Conservation (phyloP, 331 rosid species). For the Erythrophleum ivorense region DNA sequence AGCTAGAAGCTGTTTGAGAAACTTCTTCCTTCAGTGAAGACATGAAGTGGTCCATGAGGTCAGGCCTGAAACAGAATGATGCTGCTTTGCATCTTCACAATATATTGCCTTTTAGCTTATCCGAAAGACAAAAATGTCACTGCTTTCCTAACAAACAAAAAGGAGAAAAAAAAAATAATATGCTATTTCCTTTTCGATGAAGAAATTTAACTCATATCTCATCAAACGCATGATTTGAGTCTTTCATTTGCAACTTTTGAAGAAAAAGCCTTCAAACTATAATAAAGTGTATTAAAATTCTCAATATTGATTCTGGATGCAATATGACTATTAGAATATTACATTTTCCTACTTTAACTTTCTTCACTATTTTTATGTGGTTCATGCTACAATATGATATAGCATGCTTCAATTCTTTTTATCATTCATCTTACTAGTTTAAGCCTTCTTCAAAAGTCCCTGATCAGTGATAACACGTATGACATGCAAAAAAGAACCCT, state of each 20-base stretch:
- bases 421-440: neutral
- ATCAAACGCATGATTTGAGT: slow-evolving; percentile 11
- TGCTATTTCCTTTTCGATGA: too few species aligned
- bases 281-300: neutral
- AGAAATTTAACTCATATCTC: neutral
- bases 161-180: neutral
- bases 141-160: neutral
- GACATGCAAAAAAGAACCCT: neutral
- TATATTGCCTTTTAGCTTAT: neutral
- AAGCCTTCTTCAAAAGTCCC: too few species aligned
- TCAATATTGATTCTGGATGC: slow-evolving; percentile 9
- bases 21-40: neutral
- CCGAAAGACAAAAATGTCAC: neutral
- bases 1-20: neutral
- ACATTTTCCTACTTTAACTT: too few species aligned
- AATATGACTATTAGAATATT: too few species aligned
- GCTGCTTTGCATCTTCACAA: neutral
- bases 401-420: too few species aligned
- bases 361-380: too few species aligned
- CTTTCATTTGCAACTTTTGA: neutral
- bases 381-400: too few species aligned
- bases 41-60: neutral
- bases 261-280: slow-evolving; percentile 30
- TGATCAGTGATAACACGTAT: too few species aligned
- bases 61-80: neutral